Percentiles rank a stretch among this genome's conserved stretches.
phyloP scores from a whole-genome alignment of 2,329 filamentous ascomycete species.

The Penicillium sp. region DNA sequence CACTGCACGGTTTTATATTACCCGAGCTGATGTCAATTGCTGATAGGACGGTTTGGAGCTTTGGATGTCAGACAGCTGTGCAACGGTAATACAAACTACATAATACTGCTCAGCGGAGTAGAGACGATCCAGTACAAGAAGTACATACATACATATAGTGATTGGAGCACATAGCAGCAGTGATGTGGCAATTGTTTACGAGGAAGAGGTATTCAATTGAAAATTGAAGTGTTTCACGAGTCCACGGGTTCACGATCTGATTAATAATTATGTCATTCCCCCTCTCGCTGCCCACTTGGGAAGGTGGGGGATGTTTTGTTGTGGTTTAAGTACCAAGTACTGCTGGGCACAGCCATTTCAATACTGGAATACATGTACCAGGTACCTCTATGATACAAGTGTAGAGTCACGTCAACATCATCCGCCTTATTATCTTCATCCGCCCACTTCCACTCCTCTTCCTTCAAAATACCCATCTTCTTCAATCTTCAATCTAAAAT shows the following conservation, averaged over 20 bases:
- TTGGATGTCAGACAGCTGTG: background rate
- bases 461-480: constrained; percentile 6
- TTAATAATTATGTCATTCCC: constrained; percentile 23
- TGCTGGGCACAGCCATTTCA: rapidly evolving
- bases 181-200: background rate
- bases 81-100: background rate
- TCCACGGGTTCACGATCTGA: background rate
- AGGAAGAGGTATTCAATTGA: background rate
- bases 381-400: constrained; percentile 4
- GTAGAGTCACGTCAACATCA: constrained; percentile 25
- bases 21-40: background rate
- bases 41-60: background rate
- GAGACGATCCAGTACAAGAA: too few species aligned
- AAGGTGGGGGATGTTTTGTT: constrained; percentile 22
- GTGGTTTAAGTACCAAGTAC: constrained; percentile 2
- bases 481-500: constrained; percentile 15
- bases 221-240: background rate
- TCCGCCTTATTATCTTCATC: constrained; percentile 21
- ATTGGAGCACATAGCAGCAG: background rate
- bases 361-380: constrained; percentile 6
- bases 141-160: too few species aligned
- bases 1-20: background rate
- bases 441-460: constrained; percentile 16
- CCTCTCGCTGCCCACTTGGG: constrained; percentile 19
- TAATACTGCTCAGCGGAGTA: too few species aligned